Evolutionary conservation across 208 protist species (phyloP).

Genomic region (Trichomonas vaginalis): DNA sequence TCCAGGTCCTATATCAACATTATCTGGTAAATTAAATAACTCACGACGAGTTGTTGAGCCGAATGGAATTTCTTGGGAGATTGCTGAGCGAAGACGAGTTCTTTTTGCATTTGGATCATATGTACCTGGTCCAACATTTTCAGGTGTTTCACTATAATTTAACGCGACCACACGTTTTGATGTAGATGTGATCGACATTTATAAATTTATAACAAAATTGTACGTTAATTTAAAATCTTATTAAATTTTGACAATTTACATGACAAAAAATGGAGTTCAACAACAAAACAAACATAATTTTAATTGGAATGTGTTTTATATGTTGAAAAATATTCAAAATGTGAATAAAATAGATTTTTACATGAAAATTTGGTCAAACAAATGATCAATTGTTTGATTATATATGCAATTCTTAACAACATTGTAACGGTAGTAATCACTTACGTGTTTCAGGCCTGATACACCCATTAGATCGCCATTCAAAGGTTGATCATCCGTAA

Average conservation of each 20-base stretch:
- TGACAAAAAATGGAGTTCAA: no score
- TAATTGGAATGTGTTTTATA: no score
- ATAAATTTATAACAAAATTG: not conserved
- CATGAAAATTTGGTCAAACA: not conserved
- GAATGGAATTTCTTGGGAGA: not conserved
- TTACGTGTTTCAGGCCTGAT: not conserved
- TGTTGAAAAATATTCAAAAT: no score
- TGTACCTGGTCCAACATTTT: not conserved
- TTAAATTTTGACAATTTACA: no score
- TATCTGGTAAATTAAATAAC: not conserved
- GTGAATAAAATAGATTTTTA: no score
- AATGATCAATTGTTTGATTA: not conserved
- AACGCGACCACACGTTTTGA: not conserved
- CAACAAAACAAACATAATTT: no score
- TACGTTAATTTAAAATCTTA: no score
- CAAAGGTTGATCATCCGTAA: not conserved
- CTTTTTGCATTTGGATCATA: not conserved
- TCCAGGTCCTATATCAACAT: not conserved
- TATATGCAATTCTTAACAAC: not conserved
- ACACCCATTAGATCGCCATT: not conserved
- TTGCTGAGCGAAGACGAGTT: not conserved
- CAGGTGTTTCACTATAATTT: not conserved
- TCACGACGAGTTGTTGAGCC: conserved; percentile 1
- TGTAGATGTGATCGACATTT: not conserved
- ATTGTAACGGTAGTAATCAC: not conserved